These are phyloP conservation scores for Echites panduratus DNA, from an alignment of 257 asterid species.

Conservation along the genomic window DNA sequence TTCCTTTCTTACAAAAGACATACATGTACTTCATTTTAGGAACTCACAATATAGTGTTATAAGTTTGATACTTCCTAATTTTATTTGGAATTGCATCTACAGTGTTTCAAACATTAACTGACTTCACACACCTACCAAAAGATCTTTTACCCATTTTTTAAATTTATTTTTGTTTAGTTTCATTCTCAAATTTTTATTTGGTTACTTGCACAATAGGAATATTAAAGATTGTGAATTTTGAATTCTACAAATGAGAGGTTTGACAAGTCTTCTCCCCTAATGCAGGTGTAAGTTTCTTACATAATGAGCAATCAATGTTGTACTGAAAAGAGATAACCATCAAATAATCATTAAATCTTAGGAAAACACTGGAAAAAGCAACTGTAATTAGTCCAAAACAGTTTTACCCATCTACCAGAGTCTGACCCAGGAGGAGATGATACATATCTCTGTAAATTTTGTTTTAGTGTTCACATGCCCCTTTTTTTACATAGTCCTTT, in stretches of 20 bases:
- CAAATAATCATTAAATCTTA: background rate
- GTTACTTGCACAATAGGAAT: background rate
- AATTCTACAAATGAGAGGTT: background rate
- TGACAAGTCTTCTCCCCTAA: background rate
- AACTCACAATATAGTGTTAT: background rate
- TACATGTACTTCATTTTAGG: background rate
- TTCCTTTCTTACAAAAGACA: background rate
- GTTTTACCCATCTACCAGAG: background rate
- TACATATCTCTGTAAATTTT: background rate
- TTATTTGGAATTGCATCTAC: background rate
- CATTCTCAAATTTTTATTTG: background rate
- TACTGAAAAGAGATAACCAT: no score
- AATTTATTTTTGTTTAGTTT: no score
- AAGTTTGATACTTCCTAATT: background rate
- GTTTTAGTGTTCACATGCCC: background rate
- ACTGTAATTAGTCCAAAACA: background rate
- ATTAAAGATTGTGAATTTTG: background rate
- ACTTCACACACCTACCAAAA: background rate
- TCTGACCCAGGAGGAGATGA: no score
- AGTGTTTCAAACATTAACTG: background rate
- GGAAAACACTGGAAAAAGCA: background rate
- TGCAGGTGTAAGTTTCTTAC: background rate
- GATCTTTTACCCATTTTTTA: background rate
- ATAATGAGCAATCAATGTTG: no score
- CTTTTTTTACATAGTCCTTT: background rate